Evolutionary conservation across 208 protist genomes (phyloP), one percentile per base, ranked within the genome.

Genomic region (Endotrypanum monterogeii): DNA sequence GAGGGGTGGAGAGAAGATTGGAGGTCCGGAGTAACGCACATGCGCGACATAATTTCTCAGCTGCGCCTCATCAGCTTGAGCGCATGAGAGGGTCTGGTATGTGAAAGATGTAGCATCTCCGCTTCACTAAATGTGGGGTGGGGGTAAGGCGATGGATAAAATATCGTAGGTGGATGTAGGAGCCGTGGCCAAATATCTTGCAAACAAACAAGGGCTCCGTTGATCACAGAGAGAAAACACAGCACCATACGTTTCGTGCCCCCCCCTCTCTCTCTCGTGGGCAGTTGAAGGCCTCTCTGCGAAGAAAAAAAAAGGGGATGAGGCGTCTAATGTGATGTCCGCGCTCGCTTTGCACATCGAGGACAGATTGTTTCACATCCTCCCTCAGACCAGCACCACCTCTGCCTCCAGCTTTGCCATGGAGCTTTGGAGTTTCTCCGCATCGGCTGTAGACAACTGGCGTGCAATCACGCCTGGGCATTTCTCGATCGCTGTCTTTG

Each of bases 401-500:
- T 88, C 89, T 1, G 88, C 91, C 30, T 85, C 87, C 1, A 93
- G 83, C 46, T 87, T 88, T 70, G 85, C 82, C 79, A 96, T 86
- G 8, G 84, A 68, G 35, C 67, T 76, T 76, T 93, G 88, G 41
- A 96, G 79, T 73, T 94, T 96, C 81, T 92, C 89, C 14, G 91
- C 91, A 30, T 96, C 91, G 2, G 77, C 85, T 76, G 88, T 93
- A 12, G 52, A 55, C 58, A 94, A 63, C 60, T 96, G 93, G 41
- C 74, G 86, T 35, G 87, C 87, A 25, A 96, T 83, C 14, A 96
- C 75, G 20, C 91, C 91, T 4, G 90, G 90, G 62, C 82, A 87
- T 75, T 94, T 96, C 62, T 96, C 91, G 54, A 96, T 88, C 1
- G 89, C 89, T 23, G 75, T 65, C 84, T 96, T 96, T 32, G 91